Base-by-base conservation (phyloP, 257 asterid species). In the Solanum peruvianum region DNA sequence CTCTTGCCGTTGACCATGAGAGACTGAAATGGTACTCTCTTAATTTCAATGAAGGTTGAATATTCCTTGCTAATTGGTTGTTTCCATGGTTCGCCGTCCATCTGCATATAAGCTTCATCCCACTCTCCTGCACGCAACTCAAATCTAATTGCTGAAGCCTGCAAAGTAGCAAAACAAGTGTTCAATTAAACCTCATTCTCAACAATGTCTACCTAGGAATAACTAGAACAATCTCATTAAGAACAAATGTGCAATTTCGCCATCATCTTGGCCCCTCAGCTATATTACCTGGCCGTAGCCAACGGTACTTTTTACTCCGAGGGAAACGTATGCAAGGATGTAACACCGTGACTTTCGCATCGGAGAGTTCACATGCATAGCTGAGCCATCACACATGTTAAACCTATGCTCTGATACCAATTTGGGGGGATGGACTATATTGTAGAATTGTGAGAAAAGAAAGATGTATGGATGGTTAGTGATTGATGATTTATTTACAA, bases 1-100 rank as follows among this genome's bases (percentile, higher is more conserved):
- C 44, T 80, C 27, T 92, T 94, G 69, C 90, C 95, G 69, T 88
- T 88, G 77, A 93, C 92, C 96, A 95, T 92, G 73, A 92, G 87
- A 64, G 98, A 93, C 35, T 92, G 96, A 86, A 91, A 88, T 2
- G 96, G 91, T 42, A 93, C 94, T 87, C 92, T 92, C 81, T 91
- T 94, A 60, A 95, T 93, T 85, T 95, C 98, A 64, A 95, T 91
- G 67, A 90, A 95, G 1, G 98, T 93, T 2, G 98, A 95, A 90
- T 88, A 93, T 11, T 94, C 98, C 89, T 90, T 91, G 90, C 89
- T 77, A 87, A 94, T 91, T 4, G 98, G 99, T 86, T 95, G 99
- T 88, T 95, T 95, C 99, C 98, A 96, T 73, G 99, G 99, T 89
- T 96, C 98, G 1, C 99, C 99, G 45, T 96, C 99, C 97, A 94